Evolutionary conservation across 2,329 filamentous ascomycete genomes (phyloP), one percentile per base, ranked within the genome.

Genomic region (Beauveria scarabaeidicola): DNA sequence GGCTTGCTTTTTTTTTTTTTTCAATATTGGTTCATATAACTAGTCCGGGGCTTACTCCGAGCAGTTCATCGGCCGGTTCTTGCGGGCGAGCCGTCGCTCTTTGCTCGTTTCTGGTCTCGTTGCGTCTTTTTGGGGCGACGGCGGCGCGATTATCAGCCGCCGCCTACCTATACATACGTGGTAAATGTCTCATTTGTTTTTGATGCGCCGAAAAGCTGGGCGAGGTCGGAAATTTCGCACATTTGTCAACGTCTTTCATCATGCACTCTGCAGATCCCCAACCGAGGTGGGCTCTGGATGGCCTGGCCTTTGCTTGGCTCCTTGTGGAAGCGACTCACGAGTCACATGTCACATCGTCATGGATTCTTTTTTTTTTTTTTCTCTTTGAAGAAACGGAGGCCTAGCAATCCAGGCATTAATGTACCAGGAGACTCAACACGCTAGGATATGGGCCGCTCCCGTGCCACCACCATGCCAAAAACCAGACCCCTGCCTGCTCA

Each of bases 311-410:
- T n/a, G 36, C 55, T 21, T 44, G 43, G 47, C 56, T 58, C 40
- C 19, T 52, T 58, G 19, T 52, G 56, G 48, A 10, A 58, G 56
- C 48, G 56, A 38, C 47, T 58, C 56, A 58, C 48, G 56, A 38
- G 38, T 58, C 56, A 58, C 56, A 58, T 58, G 56, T 58, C 48
- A 58, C 36, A 6, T 25, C 55, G 55, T 58, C 55, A 58, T 58
- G 10, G 55, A 58, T 15, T 52, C n/a, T n/a, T 56, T 6, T 21
- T 19, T 19, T 56, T 47, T 47, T 55, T 23, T 19, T 21, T 11
- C 32, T 50, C 19, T 51, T 23, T 51, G 6, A 19, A 36, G 17
- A 13, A 21, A 36, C 44, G 29, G 9, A 27, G 13, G 7, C 23
- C 15, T 23, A 11, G 21, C 29, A 25, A 38, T 23, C 29, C 17